phyloP scores from a whole-genome alignment of 352 stramenopile genomes.

The Phytophthora europaea region DNA sequence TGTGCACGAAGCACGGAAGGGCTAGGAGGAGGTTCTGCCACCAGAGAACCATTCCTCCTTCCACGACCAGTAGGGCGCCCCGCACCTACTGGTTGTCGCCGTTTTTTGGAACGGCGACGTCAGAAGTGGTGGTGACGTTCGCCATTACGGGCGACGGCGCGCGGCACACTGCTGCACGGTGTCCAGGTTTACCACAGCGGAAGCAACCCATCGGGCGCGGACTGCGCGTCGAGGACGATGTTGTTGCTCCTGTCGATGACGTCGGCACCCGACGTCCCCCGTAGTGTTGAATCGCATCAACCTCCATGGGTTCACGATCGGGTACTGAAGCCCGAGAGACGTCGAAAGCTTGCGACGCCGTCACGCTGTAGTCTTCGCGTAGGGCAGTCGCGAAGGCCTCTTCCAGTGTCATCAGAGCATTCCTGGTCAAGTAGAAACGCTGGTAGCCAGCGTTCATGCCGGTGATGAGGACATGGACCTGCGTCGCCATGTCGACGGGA shows the following conservation, averaged over 20 bases:
- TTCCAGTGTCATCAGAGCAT: constrained; percentile 10
- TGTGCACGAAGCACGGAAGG: constrained; percentile 3
- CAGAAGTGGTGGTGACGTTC: not conserved
- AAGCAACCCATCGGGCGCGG: constrained; percentile 11
- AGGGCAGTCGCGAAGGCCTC: constrained; percentile 24
- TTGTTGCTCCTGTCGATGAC: not conserved
- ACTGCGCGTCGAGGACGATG: not conserved
- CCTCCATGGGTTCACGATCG: constrained; percentile 19
- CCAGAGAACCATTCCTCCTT: too few species aligned
- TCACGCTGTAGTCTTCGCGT: constrained; percentile 28
- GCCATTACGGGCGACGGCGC: constrained; percentile 10
- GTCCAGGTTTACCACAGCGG: constrained; percentile 10
- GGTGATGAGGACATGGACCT: constrained; percentile 37
- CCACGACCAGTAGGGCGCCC: too few species aligned
- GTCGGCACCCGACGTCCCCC: not conserved
- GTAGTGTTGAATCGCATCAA: constrained; percentile 20
- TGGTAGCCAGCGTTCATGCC: too few species aligned
- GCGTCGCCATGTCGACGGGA: constrained; percentile 27
- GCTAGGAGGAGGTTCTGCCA: too few species aligned
- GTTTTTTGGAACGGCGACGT: constrained; percentile 10
- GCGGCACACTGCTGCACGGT: constrained; percentile 18
- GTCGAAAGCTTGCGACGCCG: not conserved
- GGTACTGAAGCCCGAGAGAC: not conserved
- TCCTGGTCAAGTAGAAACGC: constrained; percentile 27
- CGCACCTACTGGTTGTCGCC: constrained; percentile 27